These are phyloP conservation scores for Saraca asoca DNA, from an alignment of 331 rosid species.

Conservation along the genomic window DNA sequence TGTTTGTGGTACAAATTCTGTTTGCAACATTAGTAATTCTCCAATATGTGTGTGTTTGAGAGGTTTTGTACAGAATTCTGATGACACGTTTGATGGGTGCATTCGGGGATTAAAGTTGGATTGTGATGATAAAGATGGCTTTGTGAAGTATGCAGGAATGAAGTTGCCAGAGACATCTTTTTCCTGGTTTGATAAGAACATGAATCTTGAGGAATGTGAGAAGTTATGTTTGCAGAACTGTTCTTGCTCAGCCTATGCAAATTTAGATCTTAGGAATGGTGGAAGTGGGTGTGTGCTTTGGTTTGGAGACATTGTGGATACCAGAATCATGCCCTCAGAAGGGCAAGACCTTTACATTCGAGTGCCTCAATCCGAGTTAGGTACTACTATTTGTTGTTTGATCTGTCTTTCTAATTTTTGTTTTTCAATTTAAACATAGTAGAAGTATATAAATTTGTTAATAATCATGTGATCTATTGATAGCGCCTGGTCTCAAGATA, in stretches of 20 bases:
- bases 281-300: slow-evolving; percentile 45
- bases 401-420: too few species aligned
- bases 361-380: slow-evolving; percentile 24
- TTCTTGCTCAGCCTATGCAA: slow-evolving; percentile 41
- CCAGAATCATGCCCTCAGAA: slow-evolving; percentile 2
- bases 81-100: slow-evolving; percentile 30
- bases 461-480: too few species aligned
- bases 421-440: too few species aligned
- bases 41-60: slow-evolving; percentile 33
- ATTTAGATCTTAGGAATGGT: slow-evolving; percentile 30
- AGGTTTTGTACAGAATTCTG: slow-evolving; percentile 30
- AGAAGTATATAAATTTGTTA: too few species aligned
- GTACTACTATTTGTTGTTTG: not conserved
- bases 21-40: not conserved
- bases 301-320: slow-evolving; percentile 32
- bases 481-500: too few species aligned
- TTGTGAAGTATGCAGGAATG: slow-evolving; percentile 12
- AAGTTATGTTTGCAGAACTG: slow-evolving; percentile 36
- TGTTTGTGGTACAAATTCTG: slow-evolving; percentile 38
- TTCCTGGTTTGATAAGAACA: slow-evolving; percentile 30
- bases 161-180: slow-evolving; percentile 40
- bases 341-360: slow-evolving; percentile 40
- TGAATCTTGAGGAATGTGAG: slow-evolving; percentile 34
- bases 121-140: slow-evolving; percentile 32
- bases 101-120: slow-evolving; percentile 5